Base-by-base conservation (phyloP, 73 alveolate species). In the Symbiodinium natans region DNA sequence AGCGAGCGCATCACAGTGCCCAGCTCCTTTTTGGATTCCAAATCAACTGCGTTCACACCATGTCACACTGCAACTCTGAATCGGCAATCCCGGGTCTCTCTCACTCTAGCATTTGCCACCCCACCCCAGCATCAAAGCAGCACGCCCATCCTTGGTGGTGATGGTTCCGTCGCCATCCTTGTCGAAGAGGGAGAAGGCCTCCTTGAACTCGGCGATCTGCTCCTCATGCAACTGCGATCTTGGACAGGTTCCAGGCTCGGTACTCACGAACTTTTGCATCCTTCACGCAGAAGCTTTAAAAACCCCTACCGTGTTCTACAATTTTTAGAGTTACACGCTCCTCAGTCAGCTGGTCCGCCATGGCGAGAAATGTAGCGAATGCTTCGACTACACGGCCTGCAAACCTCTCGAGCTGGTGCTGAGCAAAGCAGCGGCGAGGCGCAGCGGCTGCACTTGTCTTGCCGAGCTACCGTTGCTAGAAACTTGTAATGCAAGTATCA, bases 1-100 rank as follows among this genome's bases (percentile, higher is more conserved):
- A 99, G 93, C 33, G 99, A 99, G 52, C 99, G 99, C 99, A 99
- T 99, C 83, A 99, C 99, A n/a, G 99, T 99, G 92, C 99, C 99
- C 99, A 99, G 96, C 99, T 99, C 99, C 77, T 63, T 27, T 63
- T 27, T 23, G 82, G 59, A 9, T 13, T n/a, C n/a, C n/a, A n/a
- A n/a, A n/a, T n/a, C n/a, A n/a, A n/a, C n/a, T n/a, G n/a, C n/a
- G 59, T n/a, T n/a, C 99, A 99, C 31, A 99, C 99, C 29, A 99
- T 99, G 85, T 99, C 99, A 92, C 99, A 99, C 10, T 99, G 17
- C 71, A 48, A 9, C 99, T 11, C 71, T 11, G 17, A 9, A 48
- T 17, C 9, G n/a, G n/a, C n/a, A n/a, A n/a, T n/a, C n/a, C n/a
- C n/a, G n/a, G n/a, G n/a, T n/a, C n/a, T n/a, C n/a, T n/a, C n/a